Percentiles rank a stretch among this genome's conserved stretches.
These are phyloP conservation scores for Diospyros kaki DNA, from an alignment of 148 eudicot genomes.

Conservation along the genomic window DNA sequence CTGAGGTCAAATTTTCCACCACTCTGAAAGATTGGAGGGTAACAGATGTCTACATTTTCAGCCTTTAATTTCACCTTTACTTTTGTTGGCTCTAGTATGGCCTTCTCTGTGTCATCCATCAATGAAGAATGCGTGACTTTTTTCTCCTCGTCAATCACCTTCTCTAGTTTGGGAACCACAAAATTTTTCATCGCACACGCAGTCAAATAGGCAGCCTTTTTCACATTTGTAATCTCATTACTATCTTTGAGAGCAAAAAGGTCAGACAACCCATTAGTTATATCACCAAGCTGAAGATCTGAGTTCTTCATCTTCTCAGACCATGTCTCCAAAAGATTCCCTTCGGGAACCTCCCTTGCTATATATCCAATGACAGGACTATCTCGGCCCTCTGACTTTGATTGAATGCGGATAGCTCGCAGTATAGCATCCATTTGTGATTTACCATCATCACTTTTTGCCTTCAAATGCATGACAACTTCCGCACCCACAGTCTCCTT, in stretches of 20 bases:
- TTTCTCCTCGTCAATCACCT: slow-evolving; percentile 82
- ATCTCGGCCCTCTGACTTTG: slow-evolving; percentile 22
- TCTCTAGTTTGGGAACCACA: slow-evolving; percentile 77
- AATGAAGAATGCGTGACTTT: slow-evolving; percentile 65
- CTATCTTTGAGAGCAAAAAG: slow-evolving; percentile 67
- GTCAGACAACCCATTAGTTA: slow-evolving; percentile 60
- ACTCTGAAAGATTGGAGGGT: slow-evolving; percentile 92
- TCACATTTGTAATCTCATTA: slow-evolving; percentile 50
- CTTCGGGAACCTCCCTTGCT: slow-evolving; percentile 73
- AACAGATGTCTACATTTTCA: slow-evolving; percentile 82
- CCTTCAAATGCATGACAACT: slow-evolving; percentile 52
- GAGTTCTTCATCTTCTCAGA: slow-evolving; percentile 49
- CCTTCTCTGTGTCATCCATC: slow-evolving; percentile 83
- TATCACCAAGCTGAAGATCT: slow-evolving; percentile 38
- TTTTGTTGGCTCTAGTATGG: slow-evolving; percentile 52
- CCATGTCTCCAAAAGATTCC: slow-evolving; percentile 61
- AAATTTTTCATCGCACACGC: slow-evolving; percentile 68
- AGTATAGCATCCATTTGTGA: slow-evolving; percentile 58
- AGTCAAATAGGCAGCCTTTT: slow-evolving; percentile 75
- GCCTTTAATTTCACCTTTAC: slow-evolving; percentile 70
- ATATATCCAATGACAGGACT: slow-evolving; percentile 48
- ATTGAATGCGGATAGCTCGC: slow-evolving; percentile 21
- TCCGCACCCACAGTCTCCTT: slow-evolving; percentile 26
- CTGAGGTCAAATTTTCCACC: slow-evolving; percentile 78
- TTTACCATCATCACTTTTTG: slow-evolving; percentile 54